Percentiles rank a stretch among this genome's conserved stretches.
Conservation (phyloP, 768 basidiomycete genomes). For the Coprinellus aureogranulatus region DNA sequence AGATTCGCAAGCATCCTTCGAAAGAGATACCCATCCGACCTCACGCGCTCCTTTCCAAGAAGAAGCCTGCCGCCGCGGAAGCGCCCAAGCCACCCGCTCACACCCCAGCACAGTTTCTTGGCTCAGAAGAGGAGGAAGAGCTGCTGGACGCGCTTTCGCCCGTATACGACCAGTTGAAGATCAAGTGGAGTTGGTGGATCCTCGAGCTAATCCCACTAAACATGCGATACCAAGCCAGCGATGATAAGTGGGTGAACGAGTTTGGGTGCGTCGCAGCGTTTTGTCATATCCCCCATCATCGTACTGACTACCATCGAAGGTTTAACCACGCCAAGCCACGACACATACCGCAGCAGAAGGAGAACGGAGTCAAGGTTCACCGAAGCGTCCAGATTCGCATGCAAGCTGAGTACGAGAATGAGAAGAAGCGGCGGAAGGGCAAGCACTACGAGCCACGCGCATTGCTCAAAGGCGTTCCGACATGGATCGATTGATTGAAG, state of each 20-base stretch:
- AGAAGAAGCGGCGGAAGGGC: conserved; percentile 22
- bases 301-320: conserved; percentile 18
- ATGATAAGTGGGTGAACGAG: conserved; percentile 36
- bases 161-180: conserved; percentile 56
- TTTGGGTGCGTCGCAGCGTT: conserved; percentile 27
- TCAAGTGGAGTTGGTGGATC: conserved; percentile 60
- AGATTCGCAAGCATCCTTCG: conserved; percentile 23
- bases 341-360: conserved; percentile 41
- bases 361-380: conserved; percentile 45
- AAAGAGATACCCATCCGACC: conserved; percentile 23
- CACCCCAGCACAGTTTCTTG: conserved; percentile 18
- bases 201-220: conserved; percentile 55
- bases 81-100: conserved; percentile 8
- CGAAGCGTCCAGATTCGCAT: conserved; percentile 52
- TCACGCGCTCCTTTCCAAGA: conserved; percentile 18
- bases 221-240: conserved; percentile 35
- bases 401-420: conserved; percentile 45
- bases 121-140: conserved; percentile 62
- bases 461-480: conserved; percentile 20
- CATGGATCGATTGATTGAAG: conserved; percentile 22
- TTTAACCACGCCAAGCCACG: conserved; percentile 36
- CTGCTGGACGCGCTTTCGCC: conserved; percentile 55
- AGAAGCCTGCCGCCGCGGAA: conserved; percentile 15
- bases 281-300: not conserved
- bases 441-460: conserved; percentile 28